Evolutionary conservation across 2,329 filamentous ascomycete species (phyloP).

Genomic region (Didymella pomorum): DNA sequence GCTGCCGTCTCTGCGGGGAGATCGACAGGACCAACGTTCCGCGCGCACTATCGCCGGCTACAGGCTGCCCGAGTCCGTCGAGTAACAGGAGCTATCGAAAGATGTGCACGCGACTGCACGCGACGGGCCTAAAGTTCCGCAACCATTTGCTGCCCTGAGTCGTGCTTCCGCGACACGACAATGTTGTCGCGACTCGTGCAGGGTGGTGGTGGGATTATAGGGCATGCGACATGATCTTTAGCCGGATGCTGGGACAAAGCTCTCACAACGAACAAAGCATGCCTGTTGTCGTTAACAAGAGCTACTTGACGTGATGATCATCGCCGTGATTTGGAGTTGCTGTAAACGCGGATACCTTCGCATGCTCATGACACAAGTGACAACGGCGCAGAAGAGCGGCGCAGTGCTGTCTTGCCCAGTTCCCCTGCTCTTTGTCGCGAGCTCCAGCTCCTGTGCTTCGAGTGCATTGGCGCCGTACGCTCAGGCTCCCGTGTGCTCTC

Average conservation of each 20-base stretch:
- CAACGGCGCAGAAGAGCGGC: constrained; percentile 1
- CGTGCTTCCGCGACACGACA: not conserved
- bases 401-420: not conserved
- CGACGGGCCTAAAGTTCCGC: not conserved
- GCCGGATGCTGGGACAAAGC: not conserved
- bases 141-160: not conserved
- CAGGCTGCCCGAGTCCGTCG: not conserved
- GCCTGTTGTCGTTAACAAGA: not conserved
- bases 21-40: not conserved
- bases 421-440: not conserved
- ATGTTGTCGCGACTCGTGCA: not conserved
- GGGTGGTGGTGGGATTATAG: not conserved
- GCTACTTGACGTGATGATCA: not conserved
- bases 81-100: not conserved
- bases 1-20: not conserved
- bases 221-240: not conserved
- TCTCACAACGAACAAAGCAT: not conserved
- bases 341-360: not conserved
- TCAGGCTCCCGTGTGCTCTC: not conserved
- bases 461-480: constrained; percentile 7
- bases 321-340: not conserved
- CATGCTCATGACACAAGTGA: not conserved
- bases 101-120: not conserved
- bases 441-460: constrained; percentile 10
- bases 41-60: not conserved